Evolutionary conservation across 805 yeast species (phyloP), one percentile per base, ranked within the genome.

Genomic region (Alloascoidea africana): DNA sequence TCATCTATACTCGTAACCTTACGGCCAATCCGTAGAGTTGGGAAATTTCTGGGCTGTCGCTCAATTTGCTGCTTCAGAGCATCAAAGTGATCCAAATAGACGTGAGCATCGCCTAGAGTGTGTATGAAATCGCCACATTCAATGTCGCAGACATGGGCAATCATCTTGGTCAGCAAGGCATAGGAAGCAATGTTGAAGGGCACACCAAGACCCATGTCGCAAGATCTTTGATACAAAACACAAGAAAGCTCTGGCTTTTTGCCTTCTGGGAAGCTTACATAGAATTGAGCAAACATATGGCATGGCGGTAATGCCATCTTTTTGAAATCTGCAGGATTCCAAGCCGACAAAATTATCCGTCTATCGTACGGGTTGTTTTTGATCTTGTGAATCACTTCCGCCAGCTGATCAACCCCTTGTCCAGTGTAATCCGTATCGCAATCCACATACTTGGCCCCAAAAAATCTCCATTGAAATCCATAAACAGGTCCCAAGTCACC

Each of bases 121-220:
- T 91, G 97, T 39, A 89, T 72, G 48, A 91, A 85, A 48, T 87
- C 96, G 33, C 97, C 97, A 42, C 95, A 80, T 46, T 86, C 94
- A 83, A 87, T 77, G 46, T 73, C 94, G 34, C 86, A 86, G n/a
- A 91, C 80, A 43, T 83, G 84, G 2, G 99, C 98, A 44, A 91
- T 80, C 96, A 91, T 89, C 48, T 72, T 78, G 2, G 96, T 87
- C 43, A 91, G 65, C 39, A 91, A 63, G 0, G 98, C 94, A 54
- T 91, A 91, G 0, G 96, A 85, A 0, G 99, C 98, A 51, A 91
- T 91, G 54, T 91, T 91, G 59, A 91, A 91, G 1, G 99, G 99
- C 16, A 91, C 97, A 11, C 99, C 99, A n/a, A 91, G 69, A 0
- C 99, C 99, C 96, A 91, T 87, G 53, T 91, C 99, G 58, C 97